A percentile compares a stretch with the other conserved stretches of the same genome.
These are phyloP conservation scores for Mycosphaerella arachidis DNA, from an alignment of 2,329 filamentous ascomycete species.

Conservation along the genomic window DNA sequence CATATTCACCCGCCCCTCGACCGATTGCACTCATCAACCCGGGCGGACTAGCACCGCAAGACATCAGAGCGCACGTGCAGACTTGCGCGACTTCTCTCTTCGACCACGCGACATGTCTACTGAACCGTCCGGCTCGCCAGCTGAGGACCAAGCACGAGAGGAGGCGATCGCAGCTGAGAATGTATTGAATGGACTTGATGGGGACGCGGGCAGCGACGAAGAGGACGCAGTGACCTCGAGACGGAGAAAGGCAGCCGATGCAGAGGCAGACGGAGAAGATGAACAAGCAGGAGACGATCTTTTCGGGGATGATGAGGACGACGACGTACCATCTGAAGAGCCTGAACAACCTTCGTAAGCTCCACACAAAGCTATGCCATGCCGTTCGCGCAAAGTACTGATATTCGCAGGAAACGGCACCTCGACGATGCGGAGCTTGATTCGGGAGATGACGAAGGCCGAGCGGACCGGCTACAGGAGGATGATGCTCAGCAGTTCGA, in stretches of 20 bases:
- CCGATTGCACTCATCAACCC: not conserved
- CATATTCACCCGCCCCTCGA: not conserved
- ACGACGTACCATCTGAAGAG: conserved; percentile 26
- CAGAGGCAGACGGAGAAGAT: conserved; percentile 27
- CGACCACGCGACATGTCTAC: conserved; percentile 12
- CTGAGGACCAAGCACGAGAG: conserved; percentile 8
- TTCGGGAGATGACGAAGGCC: conserved; percentile 58
- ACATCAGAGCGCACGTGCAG: not conserved
- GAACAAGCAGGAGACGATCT: conserved; percentile 41
- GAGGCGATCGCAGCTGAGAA: conserved; percentile 20
- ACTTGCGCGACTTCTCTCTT: not conserved
- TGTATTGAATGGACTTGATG: conserved; percentile 11
- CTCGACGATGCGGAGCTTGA: conserved; percentile 61
- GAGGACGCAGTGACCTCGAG: conserved; percentile 21
- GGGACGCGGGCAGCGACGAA: conserved; percentile 14
- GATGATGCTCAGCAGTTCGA: conserved; percentile 44
- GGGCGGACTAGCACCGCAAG: not conserved
- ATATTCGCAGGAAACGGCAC: conserved; percentile 14
- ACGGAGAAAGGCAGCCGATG: conserved; percentile 14
- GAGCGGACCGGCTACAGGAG: conserved; percentile 57
- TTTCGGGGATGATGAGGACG: conserved; percentile 44
- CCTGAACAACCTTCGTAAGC: conserved; percentile 26
- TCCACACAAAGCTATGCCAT: not conserved
- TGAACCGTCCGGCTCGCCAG: conserved; percentile 10
- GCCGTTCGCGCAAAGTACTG: not conserved